A percentile compares a stretch with the other conserved stretches of the same genome.
These are phyloP conservation scores for Xerocomellus amylosporus DNA, from an alignment of 768 basidiomycete species.

Conservation along the genomic window DNA sequence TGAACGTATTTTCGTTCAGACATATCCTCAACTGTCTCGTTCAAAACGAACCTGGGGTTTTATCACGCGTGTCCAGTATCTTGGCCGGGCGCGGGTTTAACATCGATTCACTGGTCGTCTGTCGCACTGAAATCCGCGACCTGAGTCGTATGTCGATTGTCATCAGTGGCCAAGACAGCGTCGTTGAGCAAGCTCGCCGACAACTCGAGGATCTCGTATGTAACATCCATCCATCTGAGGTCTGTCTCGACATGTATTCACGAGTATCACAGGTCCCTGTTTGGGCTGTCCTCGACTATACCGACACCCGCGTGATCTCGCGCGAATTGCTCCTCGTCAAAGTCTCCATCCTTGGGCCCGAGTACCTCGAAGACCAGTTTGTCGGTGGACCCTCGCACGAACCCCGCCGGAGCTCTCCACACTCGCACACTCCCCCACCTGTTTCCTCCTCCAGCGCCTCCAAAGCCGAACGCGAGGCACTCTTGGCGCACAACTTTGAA, in stretches of 20 bases:
- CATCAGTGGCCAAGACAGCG: conserved; percentile 92
- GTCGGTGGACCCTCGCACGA: conserved; percentile 82
- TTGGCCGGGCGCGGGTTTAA: conserved; percentile 97
- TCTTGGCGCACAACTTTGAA: conserved; percentile 78
- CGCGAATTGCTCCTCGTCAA: conserved; percentile 95
- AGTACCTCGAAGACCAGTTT: conserved; percentile 93
- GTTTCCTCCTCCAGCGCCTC: conserved; percentile 31
- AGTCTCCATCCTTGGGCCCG: conserved; percentile 94
- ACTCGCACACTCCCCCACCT: not conserved
- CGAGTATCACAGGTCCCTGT: conserved; percentile 76
- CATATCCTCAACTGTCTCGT: conserved; percentile 97
- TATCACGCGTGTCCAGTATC: conserved; percentile 96
- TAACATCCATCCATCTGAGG: conserved; percentile 7
- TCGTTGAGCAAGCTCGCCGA: conserved; percentile 93
- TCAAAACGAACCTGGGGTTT: conserved; percentile 99
- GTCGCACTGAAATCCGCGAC: conserved; percentile 95
- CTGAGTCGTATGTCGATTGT: conserved; percentile 98
- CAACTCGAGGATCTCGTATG: conserved; percentile 95
- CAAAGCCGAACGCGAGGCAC: conserved; percentile 69
- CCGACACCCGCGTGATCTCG: conserved; percentile 84
- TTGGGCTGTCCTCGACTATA: conserved; percentile 99
- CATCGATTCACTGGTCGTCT: conserved; percentile 97
- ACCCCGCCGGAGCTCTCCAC: conserved; percentile 45
- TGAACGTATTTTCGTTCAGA: conserved; percentile 40
- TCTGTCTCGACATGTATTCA: not conserved